Evolutionary conservation across 108 stramenopile genomes (phyloP).

Genomic region (Thalassiosira profunda): DNA sequence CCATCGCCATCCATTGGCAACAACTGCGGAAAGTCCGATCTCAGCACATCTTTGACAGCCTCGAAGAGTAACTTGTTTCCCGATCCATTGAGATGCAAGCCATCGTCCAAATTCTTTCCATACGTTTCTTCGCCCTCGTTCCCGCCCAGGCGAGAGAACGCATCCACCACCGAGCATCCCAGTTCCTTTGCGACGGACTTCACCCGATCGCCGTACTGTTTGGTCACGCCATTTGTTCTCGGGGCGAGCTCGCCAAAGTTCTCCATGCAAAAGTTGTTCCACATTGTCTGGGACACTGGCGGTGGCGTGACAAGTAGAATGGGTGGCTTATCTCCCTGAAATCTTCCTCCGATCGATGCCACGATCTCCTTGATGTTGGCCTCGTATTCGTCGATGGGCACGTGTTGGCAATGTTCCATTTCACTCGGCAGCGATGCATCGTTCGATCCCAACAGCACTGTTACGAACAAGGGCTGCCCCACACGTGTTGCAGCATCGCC

Average conservation of each 20-base stretch:
- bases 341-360: slow-evolving; percentile 5
- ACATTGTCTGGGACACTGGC: slow-evolving; percentile 67
- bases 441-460: slow-evolving; percentile 82
- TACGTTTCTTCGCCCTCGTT: slow-evolving; percentile 34
- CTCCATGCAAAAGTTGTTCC: slow-evolving; percentile 59
- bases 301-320: slow-evolving; percentile 76
- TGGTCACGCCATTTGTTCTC: slow-evolving; percentile 58
- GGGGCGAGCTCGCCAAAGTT: slow-evolving; percentile 70
- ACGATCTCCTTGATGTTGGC: slow-evolving; percentile 59
- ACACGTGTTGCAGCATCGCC: background rate
- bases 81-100: slow-evolving; percentile 60
- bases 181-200: slow-evolving; percentile 47
- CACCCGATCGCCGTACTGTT: slow-evolving; percentile 56
- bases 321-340: slow-evolving; percentile 12
- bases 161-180: slow-evolving; percentile 39
- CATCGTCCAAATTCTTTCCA: slow-evolving; percentile 64
- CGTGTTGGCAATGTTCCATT: slow-evolving; percentile 61
- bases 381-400: slow-evolving; percentile 63
- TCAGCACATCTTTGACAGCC: slow-evolving; percentile 46
- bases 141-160: slow-evolving; percentile 35
- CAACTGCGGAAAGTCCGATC: slow-evolving; percentile 50
- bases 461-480: slow-evolving; percentile 18
- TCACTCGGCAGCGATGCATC: slow-evolving; percentile 58
- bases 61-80: slow-evolving; percentile 63
- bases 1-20: slow-evolving; percentile 11